Conservation (phyloP, 352 stramenopile genomes). For the Salisapilia sapeloensis region DNA sequence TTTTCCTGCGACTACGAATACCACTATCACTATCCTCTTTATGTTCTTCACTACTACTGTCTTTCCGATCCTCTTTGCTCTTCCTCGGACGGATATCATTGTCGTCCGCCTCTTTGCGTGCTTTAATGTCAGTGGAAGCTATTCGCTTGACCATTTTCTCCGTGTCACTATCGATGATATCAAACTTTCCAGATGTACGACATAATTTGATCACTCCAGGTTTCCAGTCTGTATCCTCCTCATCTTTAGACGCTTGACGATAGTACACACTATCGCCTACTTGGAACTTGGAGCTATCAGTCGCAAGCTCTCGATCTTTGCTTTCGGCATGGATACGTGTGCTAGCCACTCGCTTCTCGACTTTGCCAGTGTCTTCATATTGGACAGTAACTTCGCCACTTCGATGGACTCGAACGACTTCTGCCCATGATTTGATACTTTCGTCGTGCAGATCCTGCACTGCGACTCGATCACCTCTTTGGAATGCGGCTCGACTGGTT, state of each 20-base stretch:
- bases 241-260: not conserved
- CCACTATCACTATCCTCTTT: conserved; percentile 7
- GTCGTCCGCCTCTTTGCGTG: conserved; percentile 7
- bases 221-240: conserved; percentile 8
- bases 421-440: no score
- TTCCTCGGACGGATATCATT: conserved; percentile 9
- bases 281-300: conserved; percentile 2
- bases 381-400: conserved; percentile 17
- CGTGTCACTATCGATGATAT: conserved; percentile 14
- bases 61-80: conserved; percentile 4
- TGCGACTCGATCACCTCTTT: no score
- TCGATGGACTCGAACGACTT: conserved; percentile 17
- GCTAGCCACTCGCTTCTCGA: conserved; percentile 16
- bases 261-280: conserved; percentile 11
- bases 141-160: conserved; percentile 15
- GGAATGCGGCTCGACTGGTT: no score
- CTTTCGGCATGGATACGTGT: conserved; percentile 6
- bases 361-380: conserved; percentile 10
- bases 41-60: conserved; percentile 2
- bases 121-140: conserved; percentile 5
- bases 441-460: no score
- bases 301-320: not conserved
- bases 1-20: conserved; percentile 3
- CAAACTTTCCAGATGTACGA: conserved; percentile 11
- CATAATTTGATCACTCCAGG: conserved; percentile 11